Evolutionary conservation across 192 early-diverging fungal species (phyloP).

Genomic region (Rhizophlyctis rosea): DNA sequence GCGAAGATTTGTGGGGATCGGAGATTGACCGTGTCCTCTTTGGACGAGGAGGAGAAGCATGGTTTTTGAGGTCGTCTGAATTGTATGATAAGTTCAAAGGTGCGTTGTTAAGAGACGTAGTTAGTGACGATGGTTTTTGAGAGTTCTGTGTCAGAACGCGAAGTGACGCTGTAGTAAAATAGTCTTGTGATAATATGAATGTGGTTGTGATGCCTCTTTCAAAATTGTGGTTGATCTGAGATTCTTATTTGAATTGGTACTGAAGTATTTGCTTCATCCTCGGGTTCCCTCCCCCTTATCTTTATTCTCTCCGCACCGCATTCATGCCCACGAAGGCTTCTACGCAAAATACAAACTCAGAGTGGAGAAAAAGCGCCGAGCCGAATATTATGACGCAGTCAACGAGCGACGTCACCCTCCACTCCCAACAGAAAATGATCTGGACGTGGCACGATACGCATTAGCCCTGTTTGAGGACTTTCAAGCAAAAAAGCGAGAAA

Average conservation of each 20-base stretch:
- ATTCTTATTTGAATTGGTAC: too few relatives aligned
- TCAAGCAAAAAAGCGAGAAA: conserved; percentile 36
- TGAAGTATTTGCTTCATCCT: neutral
- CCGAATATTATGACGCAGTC: neutral
- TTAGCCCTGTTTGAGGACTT: conserved; percentile 53
- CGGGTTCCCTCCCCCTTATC: neutral
- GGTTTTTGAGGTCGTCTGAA: conserved; percentile 1
- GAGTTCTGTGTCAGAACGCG: too few relatives aligned
- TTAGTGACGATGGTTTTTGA: too few relatives aligned
- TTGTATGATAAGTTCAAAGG: conserved; percentile 23
- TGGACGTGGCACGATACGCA: conserved; percentile 29
- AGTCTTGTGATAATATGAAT: too few relatives aligned
- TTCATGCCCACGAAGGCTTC: too few relatives aligned
- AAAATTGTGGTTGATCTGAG: too few relatives aligned
- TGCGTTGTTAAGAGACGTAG: neutral
- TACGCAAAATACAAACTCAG: conserved; percentile 11
- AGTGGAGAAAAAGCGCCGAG: conserved; percentile 10
- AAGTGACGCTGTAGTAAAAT: too few relatives aligned
- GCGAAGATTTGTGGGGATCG: neutral
- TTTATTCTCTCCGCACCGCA: conserved; percentile 6
- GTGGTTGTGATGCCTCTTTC: too few relatives aligned
- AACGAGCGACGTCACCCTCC: neutral
- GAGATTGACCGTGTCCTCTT: conserved; percentile 18
- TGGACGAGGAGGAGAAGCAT: conserved; percentile 20
- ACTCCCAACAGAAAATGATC: neutral